These are phyloP conservation scores for Punctularia strigosozonata DNA, from an alignment of 768 basidiomycete genomes.

Conservation along the genomic window DNA sequence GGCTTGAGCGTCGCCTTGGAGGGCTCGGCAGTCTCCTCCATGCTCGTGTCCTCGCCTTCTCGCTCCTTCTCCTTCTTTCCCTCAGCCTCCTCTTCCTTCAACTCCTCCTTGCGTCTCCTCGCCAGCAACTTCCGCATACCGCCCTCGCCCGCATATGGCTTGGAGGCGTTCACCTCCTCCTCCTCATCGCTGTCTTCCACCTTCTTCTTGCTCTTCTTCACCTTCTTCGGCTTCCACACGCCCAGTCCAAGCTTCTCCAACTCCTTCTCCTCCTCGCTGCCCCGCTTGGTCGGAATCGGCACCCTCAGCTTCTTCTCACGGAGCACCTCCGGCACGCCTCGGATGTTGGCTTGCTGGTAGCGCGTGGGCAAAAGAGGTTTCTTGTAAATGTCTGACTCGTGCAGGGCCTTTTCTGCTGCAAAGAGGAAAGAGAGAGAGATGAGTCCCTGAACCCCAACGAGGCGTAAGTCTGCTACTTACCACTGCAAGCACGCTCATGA, in stretches of 20 bases:
- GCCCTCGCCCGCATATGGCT: slow-evolving; percentile 71
- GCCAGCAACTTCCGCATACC: slow-evolving; percentile 71
- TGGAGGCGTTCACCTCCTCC: slow-evolving; percentile 37
- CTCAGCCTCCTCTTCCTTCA: too few species aligned
- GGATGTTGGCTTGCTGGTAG: slow-evolving; percentile 28
- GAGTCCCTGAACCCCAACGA: slow-evolving; percentile 13
- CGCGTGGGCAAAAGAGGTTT: slow-evolving; percentile 67
- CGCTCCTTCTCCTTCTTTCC: slow-evolving; percentile 20
- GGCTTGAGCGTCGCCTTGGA: slow-evolving; percentile 5
- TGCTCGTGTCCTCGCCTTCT: slow-evolving; percentile 13
- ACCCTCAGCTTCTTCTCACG: slow-evolving; percentile 32
- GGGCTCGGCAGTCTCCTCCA: slow-evolving; percentile 7
- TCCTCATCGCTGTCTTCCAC: too few species aligned
- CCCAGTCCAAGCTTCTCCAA: slow-evolving; percentile 34
- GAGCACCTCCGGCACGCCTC: slow-evolving; percentile 54
- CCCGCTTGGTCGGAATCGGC: slow-evolving; percentile 47
- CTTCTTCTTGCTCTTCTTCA: slow-evolving; percentile 22
- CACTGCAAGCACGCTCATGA: slow-evolving; percentile 4
- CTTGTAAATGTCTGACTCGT: slow-evolving; percentile 68
- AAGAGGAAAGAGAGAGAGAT: slow-evolving; percentile 23
- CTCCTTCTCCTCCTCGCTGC: slow-evolving; percentile 43
- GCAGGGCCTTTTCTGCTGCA: slow-evolving; percentile 55
- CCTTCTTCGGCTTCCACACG: slow-evolving; percentile 19
- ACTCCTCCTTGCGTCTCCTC: slow-evolving; percentile 44
- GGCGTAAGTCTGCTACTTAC: slow-evolving; percentile 5